Evolutionary conservation across 345 rosid genomes (phyloP).

Genomic region (Sapria himalayana): DNA sequence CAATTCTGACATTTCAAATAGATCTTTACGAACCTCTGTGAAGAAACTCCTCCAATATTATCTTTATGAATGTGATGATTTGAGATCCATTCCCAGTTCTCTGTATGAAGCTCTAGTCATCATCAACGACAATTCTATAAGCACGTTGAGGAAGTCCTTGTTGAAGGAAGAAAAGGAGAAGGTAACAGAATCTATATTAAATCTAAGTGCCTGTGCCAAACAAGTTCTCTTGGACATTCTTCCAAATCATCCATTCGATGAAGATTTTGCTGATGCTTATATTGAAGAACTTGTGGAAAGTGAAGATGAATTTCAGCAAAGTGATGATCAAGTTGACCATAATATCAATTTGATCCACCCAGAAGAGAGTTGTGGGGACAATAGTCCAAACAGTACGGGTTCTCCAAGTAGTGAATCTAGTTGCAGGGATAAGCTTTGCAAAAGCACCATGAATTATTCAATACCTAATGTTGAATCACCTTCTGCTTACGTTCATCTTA

Average conservation of each 20-base stretch:
- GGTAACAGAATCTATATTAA: constrained; percentile 49
- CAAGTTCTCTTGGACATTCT: constrained; percentile 36
- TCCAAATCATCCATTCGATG: constrained; percentile 30
- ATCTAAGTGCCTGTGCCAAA: constrained; percentile 56
- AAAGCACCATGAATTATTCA: too few relatives aligned
- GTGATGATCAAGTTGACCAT: constrained; percentile 5
- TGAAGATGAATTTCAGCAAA: too few relatives aligned
- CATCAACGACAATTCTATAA: constrained; percentile 25
- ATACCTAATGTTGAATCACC: too few relatives aligned
- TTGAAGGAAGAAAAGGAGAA: constrained; percentile 28
- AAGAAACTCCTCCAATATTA: constrained; percentile 35
- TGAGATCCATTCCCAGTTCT: constrained; percentile 38
- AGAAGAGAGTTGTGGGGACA: too few relatives aligned
- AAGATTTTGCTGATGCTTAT: constrained; percentile 54
- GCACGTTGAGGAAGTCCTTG: constrained; percentile 10
- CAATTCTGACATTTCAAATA: constrained; percentile 20
- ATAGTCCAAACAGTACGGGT: too few relatives aligned
- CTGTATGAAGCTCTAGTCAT: constrained; percentile 36
- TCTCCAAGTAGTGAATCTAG: too few relatives aligned
- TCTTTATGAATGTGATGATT: constrained; percentile 56
- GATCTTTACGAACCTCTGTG: constrained; percentile 28
- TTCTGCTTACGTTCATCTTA: constrained; percentile 8
- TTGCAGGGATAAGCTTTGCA: constrained; percentile 10
- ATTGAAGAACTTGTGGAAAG: constrained; percentile 52
- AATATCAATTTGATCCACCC: too few relatives aligned